Percentiles rank a stretch among this genome's conserved stretches.
Evolutionary conservation across 2,329 filamentous ascomycete species (phyloP).

Genomic region (Aspergillus udagawae): DNA sequence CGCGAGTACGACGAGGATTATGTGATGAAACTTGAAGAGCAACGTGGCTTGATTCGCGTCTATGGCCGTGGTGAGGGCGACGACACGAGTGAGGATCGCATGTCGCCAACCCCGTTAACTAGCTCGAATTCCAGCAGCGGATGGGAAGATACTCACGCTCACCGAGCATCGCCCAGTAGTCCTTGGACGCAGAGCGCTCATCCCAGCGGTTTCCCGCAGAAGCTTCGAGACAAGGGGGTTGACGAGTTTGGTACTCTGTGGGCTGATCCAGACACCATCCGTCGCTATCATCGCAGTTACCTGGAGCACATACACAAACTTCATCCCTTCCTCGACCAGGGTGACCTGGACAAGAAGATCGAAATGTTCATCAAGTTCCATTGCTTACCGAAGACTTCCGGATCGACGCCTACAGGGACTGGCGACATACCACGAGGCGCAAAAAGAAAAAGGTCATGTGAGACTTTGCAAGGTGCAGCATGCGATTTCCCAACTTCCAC

Average conservation of each 20-base stretch:
- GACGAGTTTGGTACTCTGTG: conserved; percentile 49
- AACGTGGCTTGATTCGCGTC: conserved; percentile 67
- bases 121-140: conserved; percentile 13
- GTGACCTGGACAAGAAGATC: conserved; percentile 50
- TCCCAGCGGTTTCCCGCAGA: conserved; percentile 24
- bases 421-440: conserved; percentile 26
- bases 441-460: conserved; percentile 38
- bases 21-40: conserved; percentile 71
- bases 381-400: conserved; percentile 29
- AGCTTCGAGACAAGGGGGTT: conserved; percentile 45
- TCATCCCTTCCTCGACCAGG: conserved; percentile 60
- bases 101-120: conserved; percentile 31
- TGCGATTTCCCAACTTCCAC: conserved; percentile 22
- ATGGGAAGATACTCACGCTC: conserved; percentile 26
- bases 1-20: conserved; percentile 62
- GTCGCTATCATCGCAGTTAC: conserved; percentile 52
- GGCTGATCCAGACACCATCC: conserved; percentile 50
- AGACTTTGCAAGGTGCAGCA: conserved; percentile 22
- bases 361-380: conserved; percentile 49
- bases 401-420: conserved; percentile 5
- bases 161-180: conserved; percentile 44
- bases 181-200: conserved; percentile 48
- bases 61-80: conserved; percentile 76
- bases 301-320: conserved; percentile 58
- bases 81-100: conserved; percentile 51